phyloP scores from a whole-genome alignment of 495 filamentous ascomycete genomes.

The Aspergillus diversus region DNA sequence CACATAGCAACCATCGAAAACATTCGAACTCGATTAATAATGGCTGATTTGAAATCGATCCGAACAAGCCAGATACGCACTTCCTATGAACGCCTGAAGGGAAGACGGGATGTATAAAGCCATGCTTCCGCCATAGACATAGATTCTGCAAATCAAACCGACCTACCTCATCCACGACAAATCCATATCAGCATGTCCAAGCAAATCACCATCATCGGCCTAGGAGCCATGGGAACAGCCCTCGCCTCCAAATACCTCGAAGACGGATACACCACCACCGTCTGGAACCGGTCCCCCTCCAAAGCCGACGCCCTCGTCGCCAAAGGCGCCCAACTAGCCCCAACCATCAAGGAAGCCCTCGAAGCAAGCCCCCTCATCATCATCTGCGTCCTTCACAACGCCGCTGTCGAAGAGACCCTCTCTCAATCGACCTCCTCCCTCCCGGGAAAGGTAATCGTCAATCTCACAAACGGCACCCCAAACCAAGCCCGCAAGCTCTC shows the following conservation, averaged over 20 bases:
- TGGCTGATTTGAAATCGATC: too few relatives aligned
- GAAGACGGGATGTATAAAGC: too few relatives aligned
- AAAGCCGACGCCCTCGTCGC: constrained; percentile 10
- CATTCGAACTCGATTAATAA: too few relatives aligned
- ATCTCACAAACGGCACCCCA: constrained; percentile 19
- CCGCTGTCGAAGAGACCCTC: constrained; percentile 12
- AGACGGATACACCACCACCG: constrained; percentile 10
- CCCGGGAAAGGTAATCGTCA: constrained; percentile 12
- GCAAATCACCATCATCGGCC: constrained; percentile 16
- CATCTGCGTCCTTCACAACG: constrained; percentile 21
- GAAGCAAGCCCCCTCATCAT: constrained; percentile 15
- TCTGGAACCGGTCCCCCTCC: constrained; percentile 18
- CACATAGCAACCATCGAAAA: too few relatives aligned
- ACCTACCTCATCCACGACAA: too few relatives aligned
- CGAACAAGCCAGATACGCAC: too few relatives aligned
- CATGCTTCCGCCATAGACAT: too few relatives aligned
- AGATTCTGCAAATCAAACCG: too few relatives aligned
- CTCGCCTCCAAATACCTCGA: constrained; percentile 17
- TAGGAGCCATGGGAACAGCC: constrained; percentile 21
- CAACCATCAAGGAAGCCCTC: constrained; percentile 6
- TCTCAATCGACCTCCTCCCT: neutral
- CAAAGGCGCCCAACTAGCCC: constrained; percentile 7
- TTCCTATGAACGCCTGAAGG: too few relatives aligned
- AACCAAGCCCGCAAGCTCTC: constrained; percentile 15
- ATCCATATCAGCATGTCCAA: neutral